A percentile compares a stretch with the other conserved stretches of the same genome.
phyloP scores from a whole-genome alignment of 148 eudicot genomes.

The Chenopodium quinoa region DNA sequence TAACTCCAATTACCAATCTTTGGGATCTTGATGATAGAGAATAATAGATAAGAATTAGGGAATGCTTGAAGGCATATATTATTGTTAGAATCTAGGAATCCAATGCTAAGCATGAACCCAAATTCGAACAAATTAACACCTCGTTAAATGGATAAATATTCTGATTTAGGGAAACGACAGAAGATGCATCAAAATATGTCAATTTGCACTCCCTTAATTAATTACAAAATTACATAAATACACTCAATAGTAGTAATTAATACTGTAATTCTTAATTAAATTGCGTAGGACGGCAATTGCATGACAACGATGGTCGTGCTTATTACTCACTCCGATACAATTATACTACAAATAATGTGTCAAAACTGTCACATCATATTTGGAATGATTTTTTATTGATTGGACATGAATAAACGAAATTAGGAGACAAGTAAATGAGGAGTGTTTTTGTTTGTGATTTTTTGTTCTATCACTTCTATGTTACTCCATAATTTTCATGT shows the following conservation, averaged over 20 bases:
- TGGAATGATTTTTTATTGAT: slow-evolving; percentile 5
- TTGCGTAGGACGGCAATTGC: slow-evolving; percentile 5
- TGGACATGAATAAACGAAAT: slow-evolving; percentile 6
- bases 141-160: slow-evolving; percentile 33
- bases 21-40: slow-evolving; percentile 31
- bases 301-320: slow-evolving; percentile 28
- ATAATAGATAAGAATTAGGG: slow-evolving; percentile 16
- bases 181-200: slow-evolving; percentile 23
- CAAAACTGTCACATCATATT: slow-evolving; percentile 19
- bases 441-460: not conserved
- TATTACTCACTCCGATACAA: slow-evolving; percentile 9
- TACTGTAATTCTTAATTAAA: not conserved
- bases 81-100: slow-evolving; percentile 28
- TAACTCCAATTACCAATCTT: not conserved
- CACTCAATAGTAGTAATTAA: too few species aligned
- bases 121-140: slow-evolving; percentile 30
- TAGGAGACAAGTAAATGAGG: not conserved
- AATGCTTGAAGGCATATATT: slow-evolving; percentile 21
- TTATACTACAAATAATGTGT: slow-evolving; percentile 9
- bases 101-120: slow-evolving; percentile 41
- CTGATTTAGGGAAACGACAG: slow-evolving; percentile 34
- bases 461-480: too few species aligned
- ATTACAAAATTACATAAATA: too few species aligned
- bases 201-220: slow-evolving; percentile 7
- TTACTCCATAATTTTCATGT: too few species aligned